phyloP scores from a whole-genome alignment of 441 rosid genomes.

The Lagerstroemia fauriei region DNA sequence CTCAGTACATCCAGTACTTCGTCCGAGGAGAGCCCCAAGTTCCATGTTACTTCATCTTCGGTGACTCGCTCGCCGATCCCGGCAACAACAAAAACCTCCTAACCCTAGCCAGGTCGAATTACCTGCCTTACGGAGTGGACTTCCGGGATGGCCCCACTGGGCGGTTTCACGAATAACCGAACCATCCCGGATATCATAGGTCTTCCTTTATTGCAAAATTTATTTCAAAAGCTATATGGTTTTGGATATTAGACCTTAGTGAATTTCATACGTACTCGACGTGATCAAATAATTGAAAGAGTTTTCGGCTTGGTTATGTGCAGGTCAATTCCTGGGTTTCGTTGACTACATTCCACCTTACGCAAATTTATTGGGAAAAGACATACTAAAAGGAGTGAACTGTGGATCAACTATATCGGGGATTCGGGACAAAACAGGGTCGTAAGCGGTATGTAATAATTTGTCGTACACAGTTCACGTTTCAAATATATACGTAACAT shows the following conservation, averaged over 20 bases:
- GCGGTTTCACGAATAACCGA: slow-evolving; percentile 22
- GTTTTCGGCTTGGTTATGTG: not conserved
- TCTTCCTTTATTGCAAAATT: not conserved
- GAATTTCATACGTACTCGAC: too few species aligned
- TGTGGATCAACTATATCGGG: slow-evolving; percentile 64
- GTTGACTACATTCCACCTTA: slow-evolving; percentile 38
- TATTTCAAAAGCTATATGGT: not conserved
- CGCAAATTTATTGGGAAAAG: slow-evolving; percentile 32
- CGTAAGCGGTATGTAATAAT: slow-evolving; percentile 29
- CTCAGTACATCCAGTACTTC: not conserved
- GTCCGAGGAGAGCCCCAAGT: slow-evolving; percentile 18
- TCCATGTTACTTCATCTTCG: slow-evolving; percentile 31
- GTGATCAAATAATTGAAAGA: too few species aligned
- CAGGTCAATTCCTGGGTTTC: slow-evolving; percentile 46
- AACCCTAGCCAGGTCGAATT: slow-evolving; percentile 8
- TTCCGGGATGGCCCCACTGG: not conserved
- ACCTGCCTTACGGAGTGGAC: slow-evolving; percentile 28
- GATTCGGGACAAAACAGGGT: slow-evolving; percentile 43
- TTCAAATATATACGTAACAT: too few species aligned
- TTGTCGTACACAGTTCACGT: too few species aligned
- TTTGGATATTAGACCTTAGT: too few species aligned
- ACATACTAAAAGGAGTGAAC: slow-evolving; percentile 50
- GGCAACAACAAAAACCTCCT: slow-evolving; percentile 24
- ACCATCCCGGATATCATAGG: slow-evolving; percentile 14
- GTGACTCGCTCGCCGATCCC: slow-evolving; percentile 17